phyloP scores from a whole-genome alignment of 2,329 filamentous ascomycete species.

The Exophiala xenobiotica region DNA sequence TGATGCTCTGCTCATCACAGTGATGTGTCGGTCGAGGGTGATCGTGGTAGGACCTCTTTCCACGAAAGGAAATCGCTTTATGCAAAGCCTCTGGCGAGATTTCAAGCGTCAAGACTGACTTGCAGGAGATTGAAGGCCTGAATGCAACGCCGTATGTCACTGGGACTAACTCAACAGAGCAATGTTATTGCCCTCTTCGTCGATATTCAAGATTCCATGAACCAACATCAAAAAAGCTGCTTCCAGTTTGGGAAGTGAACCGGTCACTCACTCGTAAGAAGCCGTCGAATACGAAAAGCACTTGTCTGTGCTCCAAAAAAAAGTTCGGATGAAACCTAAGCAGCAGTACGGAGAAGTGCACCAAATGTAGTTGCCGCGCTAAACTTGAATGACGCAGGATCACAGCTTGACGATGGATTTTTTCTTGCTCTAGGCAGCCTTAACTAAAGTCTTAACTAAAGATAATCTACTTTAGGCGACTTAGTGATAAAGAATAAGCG shows the following conservation, averaged over 20 bases:
- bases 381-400: no score
- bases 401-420: no score
- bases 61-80: neutral
- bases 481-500: no score
- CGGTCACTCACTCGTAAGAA: neutral
- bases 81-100: neutral
- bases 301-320: neutral
- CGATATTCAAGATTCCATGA: constrained; percentile 14
- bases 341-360: no score
- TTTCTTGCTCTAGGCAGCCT: no score
- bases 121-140: neutral
- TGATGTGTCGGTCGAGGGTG: neutral
- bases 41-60: neutral
- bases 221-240: constrained; percentile 17
- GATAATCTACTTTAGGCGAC: no score
- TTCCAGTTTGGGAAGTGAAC: constrained; percentile 22
- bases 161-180: constrained; percentile 8
- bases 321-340: no score
- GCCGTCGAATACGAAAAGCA: neutral
- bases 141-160: neutral
- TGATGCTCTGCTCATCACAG: neutral
- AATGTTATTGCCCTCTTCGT: constrained; percentile 9
- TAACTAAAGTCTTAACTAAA: no score
- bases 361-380: no score
- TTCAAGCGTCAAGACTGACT: neutral